Conservation (phyloP, 2,329 filamentous ascomycete genomes). For the Cercospora citrullina region DNA sequence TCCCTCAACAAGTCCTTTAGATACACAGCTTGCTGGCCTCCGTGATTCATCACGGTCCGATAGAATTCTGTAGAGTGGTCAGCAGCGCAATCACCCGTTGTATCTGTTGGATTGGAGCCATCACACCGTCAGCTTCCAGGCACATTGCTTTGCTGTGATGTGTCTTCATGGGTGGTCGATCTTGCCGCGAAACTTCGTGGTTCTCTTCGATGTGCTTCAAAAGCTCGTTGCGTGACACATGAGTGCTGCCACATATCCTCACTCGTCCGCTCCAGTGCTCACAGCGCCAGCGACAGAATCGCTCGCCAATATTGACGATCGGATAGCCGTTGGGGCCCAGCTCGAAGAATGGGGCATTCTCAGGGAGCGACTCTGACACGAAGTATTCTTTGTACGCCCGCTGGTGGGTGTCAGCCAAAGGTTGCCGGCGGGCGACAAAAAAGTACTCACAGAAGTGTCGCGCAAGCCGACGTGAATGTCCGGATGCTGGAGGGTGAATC, state of each 20-base stretch:
- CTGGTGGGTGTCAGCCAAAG: neutral
- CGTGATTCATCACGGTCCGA: neutral
- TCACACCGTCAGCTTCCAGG: neutral
- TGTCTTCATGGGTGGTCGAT: neutral
- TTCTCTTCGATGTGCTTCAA: neutral
- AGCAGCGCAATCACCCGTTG: neutral
- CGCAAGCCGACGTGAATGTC: neutral
- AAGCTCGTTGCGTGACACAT: neutral
- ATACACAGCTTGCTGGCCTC: neutral
- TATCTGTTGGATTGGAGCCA: neutral
- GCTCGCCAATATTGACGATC: conserved; percentile 7
- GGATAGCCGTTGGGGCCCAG: conserved; percentile 11
- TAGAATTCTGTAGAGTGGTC: neutral
- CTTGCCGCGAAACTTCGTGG: neutral
- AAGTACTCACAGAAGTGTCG: neutral
- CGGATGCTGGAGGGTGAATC: neutral
- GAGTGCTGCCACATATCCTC: neutral
- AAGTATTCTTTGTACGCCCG: conserved; percentile 5
- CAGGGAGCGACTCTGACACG: neutral
- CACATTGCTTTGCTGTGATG: neutral
- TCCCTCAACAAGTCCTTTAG: neutral
- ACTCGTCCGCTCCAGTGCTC: neutral
- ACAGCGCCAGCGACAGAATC: conserved; percentile 1
- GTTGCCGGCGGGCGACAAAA: too few species aligned
- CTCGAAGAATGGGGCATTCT: neutral